phyloP scores from a whole-genome alignment of 2,329 filamentous ascomycete species.

The Microdochium trichocladiopsis region DNA sequence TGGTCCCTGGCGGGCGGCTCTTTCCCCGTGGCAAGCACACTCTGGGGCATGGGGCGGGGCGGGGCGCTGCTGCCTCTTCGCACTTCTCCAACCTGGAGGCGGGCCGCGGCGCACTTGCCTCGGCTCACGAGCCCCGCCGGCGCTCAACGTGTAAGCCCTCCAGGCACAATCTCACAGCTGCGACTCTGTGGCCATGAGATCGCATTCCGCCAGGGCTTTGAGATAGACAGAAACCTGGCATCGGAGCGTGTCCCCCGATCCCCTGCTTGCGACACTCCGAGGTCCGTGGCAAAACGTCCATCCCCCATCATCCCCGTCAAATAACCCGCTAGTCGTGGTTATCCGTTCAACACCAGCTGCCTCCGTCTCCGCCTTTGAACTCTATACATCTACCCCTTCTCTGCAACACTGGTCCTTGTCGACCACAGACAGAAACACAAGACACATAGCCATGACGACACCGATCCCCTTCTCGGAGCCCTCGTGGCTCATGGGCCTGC shows the following conservation, averaged over 20 bases:
- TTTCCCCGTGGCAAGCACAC: too few relatives aligned
- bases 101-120: neutral
- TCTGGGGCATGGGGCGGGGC: too few relatives aligned
- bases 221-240: too few relatives aligned
- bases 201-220: too few relatives aligned
- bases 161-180: too few relatives aligned
- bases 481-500: slow-evolving; percentile 61
- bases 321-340: neutral
- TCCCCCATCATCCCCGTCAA: too few relatives aligned
- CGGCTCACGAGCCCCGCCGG: neutral
- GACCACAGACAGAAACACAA: neutral
- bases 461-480: slow-evolving; percentile 66
- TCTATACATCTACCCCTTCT: too few relatives aligned
- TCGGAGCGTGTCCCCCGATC: neutral
- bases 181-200: too few relatives aligned
- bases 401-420: too few relatives aligned
- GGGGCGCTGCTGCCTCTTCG: neutral
- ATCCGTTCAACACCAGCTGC: too few relatives aligned
- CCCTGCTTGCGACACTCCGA: neutral
- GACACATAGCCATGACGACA: neutral
- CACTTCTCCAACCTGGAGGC: neutral
- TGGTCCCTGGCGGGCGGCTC: too few relatives aligned
- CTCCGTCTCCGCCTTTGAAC: too few relatives aligned
- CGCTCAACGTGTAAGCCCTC: neutral
- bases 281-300: neutral